A percentile compares a stretch with the other conserved stretches of the same genome.
Conservation (phyloP, 2,329 filamentous ascomycete genomes). For the Colletotrichum lentis region DNA sequence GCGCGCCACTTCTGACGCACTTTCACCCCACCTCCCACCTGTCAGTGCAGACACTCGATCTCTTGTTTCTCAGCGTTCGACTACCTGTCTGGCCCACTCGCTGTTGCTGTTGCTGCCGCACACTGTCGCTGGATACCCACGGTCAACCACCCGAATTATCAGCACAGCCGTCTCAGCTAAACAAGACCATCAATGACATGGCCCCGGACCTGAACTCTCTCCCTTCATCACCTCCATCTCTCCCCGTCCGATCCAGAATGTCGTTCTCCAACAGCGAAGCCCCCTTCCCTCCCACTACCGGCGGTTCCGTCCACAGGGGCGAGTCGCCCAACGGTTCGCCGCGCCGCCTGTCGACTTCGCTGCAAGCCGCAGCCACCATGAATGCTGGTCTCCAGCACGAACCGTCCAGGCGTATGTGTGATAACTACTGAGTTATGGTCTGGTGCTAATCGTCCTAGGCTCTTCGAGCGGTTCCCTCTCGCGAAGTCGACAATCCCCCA, state of each 20-base stretch:
- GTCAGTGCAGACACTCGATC: no score
- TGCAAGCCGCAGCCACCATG: constrained; percentile 79
- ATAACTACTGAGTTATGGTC: not conserved
- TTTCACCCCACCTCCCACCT: constrained; percentile 30
- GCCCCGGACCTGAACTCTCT: constrained; percentile 35
- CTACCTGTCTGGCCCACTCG: not conserved
- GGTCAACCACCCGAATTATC: constrained; percentile 9
- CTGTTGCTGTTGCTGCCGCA: constrained; percentile 8
- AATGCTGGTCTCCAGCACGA: constrained; percentile 79
- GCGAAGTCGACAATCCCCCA: constrained; percentile 56
- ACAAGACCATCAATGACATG: constrained; percentile 32
- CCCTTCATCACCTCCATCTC: constrained; percentile 28
- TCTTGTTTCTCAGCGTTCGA: not conserved
- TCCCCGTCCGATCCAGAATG: constrained; percentile 33
- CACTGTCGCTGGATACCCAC: not conserved
- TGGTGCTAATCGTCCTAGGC: constrained; percentile 45
- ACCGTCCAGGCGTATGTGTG: constrained; percentile 62
- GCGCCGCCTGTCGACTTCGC: constrained; percentile 72
- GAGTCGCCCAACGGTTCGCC: constrained; percentile 68
- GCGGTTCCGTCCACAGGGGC: constrained; percentile 42
- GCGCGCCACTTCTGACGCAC: constrained; percentile 34
- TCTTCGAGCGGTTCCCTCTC: constrained; percentile 63
- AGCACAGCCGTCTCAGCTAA: not conserved
- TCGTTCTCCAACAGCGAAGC: constrained; percentile 37
- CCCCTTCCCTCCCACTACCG: constrained; percentile 20